Base-by-base conservation (phyloP, 805 yeast genomes). In the Maudiozyma turicensis region DNA sequence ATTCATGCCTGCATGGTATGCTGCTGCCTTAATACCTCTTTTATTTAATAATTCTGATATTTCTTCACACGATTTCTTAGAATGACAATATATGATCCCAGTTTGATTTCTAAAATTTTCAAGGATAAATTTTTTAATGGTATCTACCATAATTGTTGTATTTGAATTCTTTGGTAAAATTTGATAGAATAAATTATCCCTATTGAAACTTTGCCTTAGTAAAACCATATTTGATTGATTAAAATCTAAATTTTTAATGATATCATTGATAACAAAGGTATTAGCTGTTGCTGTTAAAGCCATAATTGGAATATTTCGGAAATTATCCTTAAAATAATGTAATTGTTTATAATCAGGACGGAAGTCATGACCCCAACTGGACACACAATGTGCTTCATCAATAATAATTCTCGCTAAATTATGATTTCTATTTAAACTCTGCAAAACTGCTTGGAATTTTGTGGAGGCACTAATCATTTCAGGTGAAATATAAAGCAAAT, bases 351-450 rank as follows among this genome's bases (percentile, higher is more conserved):
- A 93, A 65, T 93, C 98, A 0, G 98, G 97, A 47, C 99, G 74
- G 65, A 93, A 93, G 66, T 93, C 99, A 67, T 93, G 99, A 20
- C 99, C 99, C 99, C 99, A 93, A 9, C 95, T 84, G 47, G 96
- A 87, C 43, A 93, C 95, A 74, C 99, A 93, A 68, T 93, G 99
- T 0, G 99, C 99, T 63, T 85, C 99, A 68, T 93, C 99, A 43
- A 93, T 88, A 9, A 93, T 96, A 38, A 93, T 75, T 48, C 98
- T 72, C 0, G 97, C 95, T 37, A 93, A 69, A 56, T 71, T 69
- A 11, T 75, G 70, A 31, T 73, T 74, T 14, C 72, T 69, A 62
- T 84, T 72, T 7, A 93, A 69, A 45, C 67, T 72, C 9, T 72
- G 66, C 48, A 93, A 80, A 0, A 83, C 82, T 48, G 71, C 73